Percentiles rank a stretch among this genome's conserved stretches.
These are phyloP conservation scores for Penicillium fimorum DNA, from an alignment of 495 filamentous ascomycete genomes.

Conservation along the genomic window DNA sequence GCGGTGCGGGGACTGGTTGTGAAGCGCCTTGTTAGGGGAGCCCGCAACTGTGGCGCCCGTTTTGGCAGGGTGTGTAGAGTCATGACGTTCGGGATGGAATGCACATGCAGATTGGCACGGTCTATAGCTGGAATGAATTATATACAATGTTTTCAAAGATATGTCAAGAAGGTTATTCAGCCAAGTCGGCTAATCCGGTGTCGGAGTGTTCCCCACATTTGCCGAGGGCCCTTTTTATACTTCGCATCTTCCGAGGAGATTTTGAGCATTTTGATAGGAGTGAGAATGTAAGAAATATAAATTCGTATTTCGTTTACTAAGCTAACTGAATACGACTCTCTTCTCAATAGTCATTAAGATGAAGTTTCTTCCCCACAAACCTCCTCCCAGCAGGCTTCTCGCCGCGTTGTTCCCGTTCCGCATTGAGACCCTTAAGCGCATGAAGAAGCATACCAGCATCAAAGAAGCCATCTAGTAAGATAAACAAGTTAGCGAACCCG, in stretches of 20 bases:
- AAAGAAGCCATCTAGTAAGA: conserved; percentile 80
- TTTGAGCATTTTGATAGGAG: background rate
- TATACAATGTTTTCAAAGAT: background rate
- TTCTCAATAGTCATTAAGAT: conserved; percentile 68
- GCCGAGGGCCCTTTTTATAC: conserved; percentile 4
- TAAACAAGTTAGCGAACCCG: conserved; percentile 22
- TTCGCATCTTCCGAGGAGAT: background rate
- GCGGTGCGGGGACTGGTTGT: conserved; percentile 35
- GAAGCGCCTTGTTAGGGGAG: conserved; percentile 30
- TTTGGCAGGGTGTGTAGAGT: conserved; percentile 18
- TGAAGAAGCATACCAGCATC: conserved; percentile 91
- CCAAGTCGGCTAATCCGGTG: conserved; percentile 13
- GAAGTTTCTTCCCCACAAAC: conserved; percentile 77
- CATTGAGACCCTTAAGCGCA: conserved; percentile 67
- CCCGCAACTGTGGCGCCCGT: conserved; percentile 14
- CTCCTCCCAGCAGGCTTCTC: conserved; percentile 51
- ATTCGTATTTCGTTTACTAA: background rate
- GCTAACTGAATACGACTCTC: background rate
- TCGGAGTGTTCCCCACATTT: conserved; percentile 10
- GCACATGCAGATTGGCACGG: background rate
- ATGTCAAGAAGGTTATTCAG: conserved; percentile 3
- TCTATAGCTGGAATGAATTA: background rate
- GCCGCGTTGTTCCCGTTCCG: conserved; percentile 46
- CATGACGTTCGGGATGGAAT: conserved; percentile 14
- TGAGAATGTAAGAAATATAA: background rate